Percentiles rank a stretch among this genome's conserved stretches.
These are phyloP conservation scores for Ophiosphaerella herpotricha DNA, from an alignment of 2,329 filamentous ascomycete genomes.

Conservation along the genomic window DNA sequence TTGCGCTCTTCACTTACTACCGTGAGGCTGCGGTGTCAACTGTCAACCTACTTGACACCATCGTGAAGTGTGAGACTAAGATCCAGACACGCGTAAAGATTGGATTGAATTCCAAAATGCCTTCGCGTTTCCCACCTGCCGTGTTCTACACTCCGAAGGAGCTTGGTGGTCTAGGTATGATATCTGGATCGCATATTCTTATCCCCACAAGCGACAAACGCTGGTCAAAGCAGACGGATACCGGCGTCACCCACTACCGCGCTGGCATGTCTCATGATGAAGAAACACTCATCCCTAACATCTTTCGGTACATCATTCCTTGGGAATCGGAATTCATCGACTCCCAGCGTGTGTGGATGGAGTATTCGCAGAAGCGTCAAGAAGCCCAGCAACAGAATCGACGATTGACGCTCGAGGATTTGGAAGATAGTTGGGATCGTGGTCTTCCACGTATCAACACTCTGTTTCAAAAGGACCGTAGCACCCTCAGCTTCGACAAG, in stretches of 20 bases:
- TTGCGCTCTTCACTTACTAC: conserved; percentile 97
- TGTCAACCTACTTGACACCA: conserved; percentile 90
- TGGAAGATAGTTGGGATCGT: conserved; percentile 98
- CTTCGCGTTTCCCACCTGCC: conserved; percentile 94
- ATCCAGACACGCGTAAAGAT: conserved; percentile 99
- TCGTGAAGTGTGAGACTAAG: conserved; percentile 99
- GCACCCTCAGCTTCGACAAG: conserved; percentile 97
- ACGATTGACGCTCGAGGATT: conserved; percentile 88
- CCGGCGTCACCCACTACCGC: conserved; percentile 94
- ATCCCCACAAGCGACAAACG: conserved; percentile 97
- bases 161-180: conserved; percentile 95
- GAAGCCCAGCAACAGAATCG: conserved; percentile 98
- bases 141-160: conserved; percentile 99
- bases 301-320: conserved; percentile 98
- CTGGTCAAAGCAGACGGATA: conserved; percentile 98
- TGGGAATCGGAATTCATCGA: conserved; percentile 99
- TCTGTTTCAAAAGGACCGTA: conserved; percentile 96
- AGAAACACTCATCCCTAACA: conserved; percentile 96
- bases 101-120: conserved; percentile 98
- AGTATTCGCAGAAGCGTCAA: conserved; percentile 96
- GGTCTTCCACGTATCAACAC: conserved; percentile 98
- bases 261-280: conserved; percentile 98
- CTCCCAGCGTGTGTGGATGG: conserved; percentile 97
- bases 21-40: conserved; percentile 97
- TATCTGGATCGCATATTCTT: conserved; percentile 95